These are phyloP conservation scores for Pseudotsuga menziesii DNA, from an alignment of 75 land plant species.

Conservation along the genomic window DNA sequence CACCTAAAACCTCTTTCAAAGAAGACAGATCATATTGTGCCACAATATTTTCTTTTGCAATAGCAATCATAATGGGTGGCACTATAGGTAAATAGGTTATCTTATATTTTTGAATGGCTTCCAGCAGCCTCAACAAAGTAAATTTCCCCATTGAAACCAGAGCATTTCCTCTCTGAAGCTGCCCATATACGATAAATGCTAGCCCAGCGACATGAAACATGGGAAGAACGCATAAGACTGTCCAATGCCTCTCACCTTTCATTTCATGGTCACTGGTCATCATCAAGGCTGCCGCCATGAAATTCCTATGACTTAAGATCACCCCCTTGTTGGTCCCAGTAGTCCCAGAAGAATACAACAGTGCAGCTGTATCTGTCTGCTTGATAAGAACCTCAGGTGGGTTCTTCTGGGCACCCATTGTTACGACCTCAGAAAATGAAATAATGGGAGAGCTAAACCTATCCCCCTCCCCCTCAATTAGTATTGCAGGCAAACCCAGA, in stretches of 20 bases:
- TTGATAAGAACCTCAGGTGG: constrained; percentile 12
- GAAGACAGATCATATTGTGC: constrained; percentile 58
- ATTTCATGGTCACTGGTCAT: constrained; percentile 27
- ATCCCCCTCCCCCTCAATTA: no score
- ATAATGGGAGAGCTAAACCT: not conserved
- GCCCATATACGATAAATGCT: constrained; percentile 29
- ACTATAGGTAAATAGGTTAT: constrained; percentile 59
- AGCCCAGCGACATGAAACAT: constrained; percentile 85
- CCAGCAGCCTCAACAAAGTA: constrained; percentile 38
- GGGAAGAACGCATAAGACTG: constrained; percentile 46
- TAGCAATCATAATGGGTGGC: constrained; percentile 63
- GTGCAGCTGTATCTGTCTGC: constrained; percentile 54
- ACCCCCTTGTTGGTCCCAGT: constrained; percentile 83
- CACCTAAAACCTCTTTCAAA: constrained; percentile 39
- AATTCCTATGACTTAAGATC: constrained; percentile 58
- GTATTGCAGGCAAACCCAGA: not conserved
- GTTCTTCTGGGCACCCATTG: not conserved
- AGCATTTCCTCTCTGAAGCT: constrained; percentile 50
- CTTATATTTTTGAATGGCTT: constrained; percentile 38
- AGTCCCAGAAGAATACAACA: constrained; percentile 83
- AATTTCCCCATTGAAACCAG: constrained; percentile 60
- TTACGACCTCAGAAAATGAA: not conserved
- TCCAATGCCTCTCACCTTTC: constrained; percentile 20
- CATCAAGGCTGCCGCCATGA: constrained; percentile 42
- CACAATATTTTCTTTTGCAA: constrained; percentile 52